A percentile compares a stretch with the other conserved stretches of the same genome.
phyloP scores from a whole-genome alignment of 2,329 filamentous ascomycete genomes.

The Fusarium staphyleae region DNA sequence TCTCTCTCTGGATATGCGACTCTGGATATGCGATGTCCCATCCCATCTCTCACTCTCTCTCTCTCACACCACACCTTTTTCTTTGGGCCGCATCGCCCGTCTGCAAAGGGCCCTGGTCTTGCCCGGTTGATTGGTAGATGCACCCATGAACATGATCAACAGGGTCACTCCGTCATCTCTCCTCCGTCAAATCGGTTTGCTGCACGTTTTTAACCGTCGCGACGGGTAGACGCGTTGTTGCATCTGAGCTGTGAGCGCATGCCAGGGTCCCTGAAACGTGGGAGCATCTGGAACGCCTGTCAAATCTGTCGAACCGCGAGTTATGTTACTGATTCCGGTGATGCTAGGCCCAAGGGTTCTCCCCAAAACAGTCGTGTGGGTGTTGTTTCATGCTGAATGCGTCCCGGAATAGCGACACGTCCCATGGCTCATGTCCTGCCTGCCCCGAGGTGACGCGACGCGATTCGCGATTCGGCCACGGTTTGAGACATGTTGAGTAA shows the following conservation, averaged over 20 bases:
- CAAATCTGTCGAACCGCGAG: slow-evolving; percentile 12
- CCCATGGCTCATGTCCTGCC: slow-evolving; percentile 13
- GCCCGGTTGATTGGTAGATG: slow-evolving; percentile 40
- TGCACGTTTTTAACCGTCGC: slow-evolving; percentile 40
- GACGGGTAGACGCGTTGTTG: slow-evolving; percentile 28
- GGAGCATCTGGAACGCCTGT: slow-evolving; percentile 26
- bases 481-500: slow-evolving; percentile 30
- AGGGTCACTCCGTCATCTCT: slow-evolving; percentile 39
- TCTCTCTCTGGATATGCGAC: slow-evolving; percentile 19
- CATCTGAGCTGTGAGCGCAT: slow-evolving; percentile 14
- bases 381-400: slow-evolving; percentile 27
- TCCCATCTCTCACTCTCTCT: slow-evolving; percentile 16
- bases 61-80: slow-evolving; percentile 26
- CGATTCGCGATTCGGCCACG: slow-evolving; percentile 17
- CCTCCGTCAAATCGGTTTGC: slow-evolving; percentile 39
- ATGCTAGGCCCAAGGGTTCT: slow-evolving; percentile 1
- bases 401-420: slow-evolving; percentile 27
- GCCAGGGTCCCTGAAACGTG: slow-evolving; percentile 38
- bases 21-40: slow-evolving; percentile 21
- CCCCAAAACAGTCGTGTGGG: slow-evolving; percentile 24
- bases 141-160: slow-evolving; percentile 32
- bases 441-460: slow-evolving; percentile 22
- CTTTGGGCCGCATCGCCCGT: slow-evolving; percentile 35
- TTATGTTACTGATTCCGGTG: slow-evolving; percentile 25
- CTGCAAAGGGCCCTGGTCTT: slow-evolving; percentile 32